Conservation (phyloP, 1,284 basidiomycete species). For the Bjerkandera adusta region DNA sequence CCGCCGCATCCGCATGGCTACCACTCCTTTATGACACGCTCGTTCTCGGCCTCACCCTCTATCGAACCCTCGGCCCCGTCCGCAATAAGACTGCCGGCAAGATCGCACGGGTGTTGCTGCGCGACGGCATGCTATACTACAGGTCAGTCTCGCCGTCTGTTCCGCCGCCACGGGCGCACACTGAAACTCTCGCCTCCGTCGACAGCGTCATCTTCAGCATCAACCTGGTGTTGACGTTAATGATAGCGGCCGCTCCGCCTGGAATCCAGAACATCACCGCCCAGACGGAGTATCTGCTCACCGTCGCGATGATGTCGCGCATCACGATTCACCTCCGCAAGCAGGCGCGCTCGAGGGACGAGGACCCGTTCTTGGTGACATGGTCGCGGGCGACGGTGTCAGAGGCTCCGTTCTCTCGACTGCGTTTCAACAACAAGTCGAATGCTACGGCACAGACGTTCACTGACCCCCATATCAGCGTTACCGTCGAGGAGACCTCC, state of each 20-base stretch:
- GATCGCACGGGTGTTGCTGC: conserved; percentile 43
- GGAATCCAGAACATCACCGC: conserved; percentile 52
- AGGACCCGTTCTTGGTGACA: conserved; percentile 1
- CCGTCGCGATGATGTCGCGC: conserved; percentile 21
- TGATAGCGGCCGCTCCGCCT: conserved; percentile 43
- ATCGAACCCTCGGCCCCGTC: conserved; percentile 41
- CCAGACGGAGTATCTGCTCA: conserved; percentile 39
- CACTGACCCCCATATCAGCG: conserved; percentile 5
- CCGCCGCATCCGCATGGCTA: conserved; percentile 52
- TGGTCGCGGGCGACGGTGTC: not conserved
- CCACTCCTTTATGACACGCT: conserved; percentile 55
- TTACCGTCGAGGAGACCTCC: conserved; percentile 14
- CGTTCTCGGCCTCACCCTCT: conserved; percentile 46
- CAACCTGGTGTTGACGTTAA: conserved; percentile 48
- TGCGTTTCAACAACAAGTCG: conserved; percentile 14
- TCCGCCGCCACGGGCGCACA: not conserved
- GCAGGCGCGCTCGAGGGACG: conserved; percentile 12
- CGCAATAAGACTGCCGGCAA: conserved; percentile 37
- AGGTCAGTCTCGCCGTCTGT: conserved; percentile 31
- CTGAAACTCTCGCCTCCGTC: not conserved
- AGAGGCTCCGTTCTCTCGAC: conserved; percentile 5
- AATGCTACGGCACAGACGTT: no score
- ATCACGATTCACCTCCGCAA: conserved; percentile 20
- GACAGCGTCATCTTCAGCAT: conserved; percentile 52
- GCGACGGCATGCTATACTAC: conserved; percentile 56